Evolutionary conservation across 2,329 filamentous ascomycete genomes (phyloP), one percentile per base, ranked within the genome.

Genomic region (Penicillium sp.): DNA sequence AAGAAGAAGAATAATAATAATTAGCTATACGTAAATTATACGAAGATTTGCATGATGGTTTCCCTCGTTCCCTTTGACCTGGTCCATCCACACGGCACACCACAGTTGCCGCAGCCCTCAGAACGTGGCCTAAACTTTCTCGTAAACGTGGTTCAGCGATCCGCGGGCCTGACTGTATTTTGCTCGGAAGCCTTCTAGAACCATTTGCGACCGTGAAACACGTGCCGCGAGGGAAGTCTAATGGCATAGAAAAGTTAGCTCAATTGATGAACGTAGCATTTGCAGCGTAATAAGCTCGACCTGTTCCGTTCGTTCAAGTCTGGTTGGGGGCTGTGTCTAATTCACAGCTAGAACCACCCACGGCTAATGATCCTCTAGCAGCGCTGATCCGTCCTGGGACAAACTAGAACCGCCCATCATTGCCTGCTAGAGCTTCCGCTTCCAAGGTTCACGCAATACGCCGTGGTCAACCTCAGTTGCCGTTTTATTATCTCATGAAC

Each of bases 301-400:
- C 11, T 22, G 40, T 14, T 19, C n/a, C 11, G 10, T 28, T 30
- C n/a, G 19, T 48, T 48, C 26, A 48, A n/a, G n/a, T 30, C 19
- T 48, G 45, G 45, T 25, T 13, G 19, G 16, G 26, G 45, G 16
- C 5, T 30, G 26, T 40, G 13, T 38, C 19, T 40, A 22, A 35
- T 30, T 42, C 35, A 28, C 35, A 28, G 45, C 35, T 13, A 8
- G 38, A 37, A 19, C 55, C 56, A 19, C 33, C 33, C 51, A 60
- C 43, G 58, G 61, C 43, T 60, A 65, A 51, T 64, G 61, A 65
- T 65, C 55, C 61, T 62, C 46, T 30, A 38, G 6, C 14, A 26
- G 25, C 42, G 61, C 49, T 33, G 61, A 65, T 63, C 60, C 6
- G 38, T 42, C 19, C 45, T 28, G 38, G n/a, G 26, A 48, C 26